Conservation (phyloP, 352 stramenopile species). For the Globisporangium rhizosaccharum region DNA sequence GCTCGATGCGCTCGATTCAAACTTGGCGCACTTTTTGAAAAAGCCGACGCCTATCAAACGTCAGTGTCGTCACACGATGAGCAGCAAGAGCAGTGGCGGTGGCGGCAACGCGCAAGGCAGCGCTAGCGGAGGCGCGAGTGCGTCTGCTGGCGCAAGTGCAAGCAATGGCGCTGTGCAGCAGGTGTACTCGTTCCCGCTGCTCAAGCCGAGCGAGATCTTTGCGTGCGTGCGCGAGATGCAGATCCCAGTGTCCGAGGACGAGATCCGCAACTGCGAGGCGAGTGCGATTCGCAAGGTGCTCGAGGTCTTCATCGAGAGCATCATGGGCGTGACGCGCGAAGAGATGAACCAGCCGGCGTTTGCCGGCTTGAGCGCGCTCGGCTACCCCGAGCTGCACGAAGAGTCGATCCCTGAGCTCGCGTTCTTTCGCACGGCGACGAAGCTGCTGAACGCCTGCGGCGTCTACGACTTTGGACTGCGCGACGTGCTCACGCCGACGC, state of each 20-base stretch:
- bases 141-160: background rate
- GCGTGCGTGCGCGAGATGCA: constrained; percentile 88
- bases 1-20: no score
- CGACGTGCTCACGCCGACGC: constrained; percentile 86
- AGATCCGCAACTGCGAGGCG: constrained; percentile 76
- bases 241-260: constrained; percentile 85
- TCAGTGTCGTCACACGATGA: no score
- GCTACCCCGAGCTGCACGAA: constrained; percentile 91
- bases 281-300: constrained; percentile 84
- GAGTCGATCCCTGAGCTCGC: constrained; percentile 91
- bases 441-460: constrained; percentile 89
- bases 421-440: constrained; percentile 88
- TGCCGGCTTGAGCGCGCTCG: constrained; percentile 66
- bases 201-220: constrained; percentile 93
- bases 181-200: constrained; percentile 88
- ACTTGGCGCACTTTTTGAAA: no score
- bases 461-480: constrained; percentile 93
- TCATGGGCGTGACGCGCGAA: constrained; percentile 87
- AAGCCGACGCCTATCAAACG: no score
- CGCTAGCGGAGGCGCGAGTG: no score
- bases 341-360: constrained; percentile 91
- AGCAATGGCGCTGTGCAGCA: background rate
- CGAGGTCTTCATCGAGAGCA: constrained; percentile 86
- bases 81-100: no score
- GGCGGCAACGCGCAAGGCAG: no score